Conservation (phyloP, 164 flowering plant species). For the Vitis labrusca region DNA sequence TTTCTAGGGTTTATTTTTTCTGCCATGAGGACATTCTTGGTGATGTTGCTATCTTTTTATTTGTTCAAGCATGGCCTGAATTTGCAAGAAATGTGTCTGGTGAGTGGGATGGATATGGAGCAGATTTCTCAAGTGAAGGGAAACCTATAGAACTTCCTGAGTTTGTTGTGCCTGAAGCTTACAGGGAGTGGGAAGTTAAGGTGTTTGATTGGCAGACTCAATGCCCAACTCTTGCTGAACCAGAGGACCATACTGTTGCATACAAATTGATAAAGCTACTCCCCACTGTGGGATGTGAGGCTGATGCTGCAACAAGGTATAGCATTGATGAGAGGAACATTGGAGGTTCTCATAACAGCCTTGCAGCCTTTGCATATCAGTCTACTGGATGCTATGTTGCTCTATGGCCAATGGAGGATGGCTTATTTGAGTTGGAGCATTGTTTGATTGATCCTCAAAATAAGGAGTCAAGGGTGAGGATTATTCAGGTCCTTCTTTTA, state of each 20-base stretch:
- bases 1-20: background rate
- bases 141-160: conserved; percentile 84
- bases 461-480: conserved; percentile 72
- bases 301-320: conserved; percentile 91
- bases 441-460: conserved; percentile 80
- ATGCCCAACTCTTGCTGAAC: conserved; percentile 82
- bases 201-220: conserved; percentile 98
- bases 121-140: conserved; percentile 75
- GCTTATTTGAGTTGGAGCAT: conserved; percentile 69
- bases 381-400: conserved; percentile 76
- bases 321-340: conserved; percentile 58
- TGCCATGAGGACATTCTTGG: too few relatives aligned
- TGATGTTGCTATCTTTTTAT: background rate
- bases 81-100: conserved; percentile 81
- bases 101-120: conserved; percentile 97
- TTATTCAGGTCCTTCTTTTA: conserved; percentile 56
- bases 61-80: conserved; percentile 60
- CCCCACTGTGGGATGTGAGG: conserved; percentile 98
- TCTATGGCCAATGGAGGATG: conserved; percentile 50
- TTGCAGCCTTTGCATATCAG: conserved; percentile 64
- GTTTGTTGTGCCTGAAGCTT: conserved; percentile 85
- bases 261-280: conserved; percentile 78
- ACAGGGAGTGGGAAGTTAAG: conserved; percentile 90
- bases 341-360: conserved; percentile 37
- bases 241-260: conserved; percentile 28